A percentile compares a stretch with the other conserved stretches of the same genome.
phyloP scores from a whole-genome alignment of 805 yeast species.

The Brettanomyces nanus region DNA sequence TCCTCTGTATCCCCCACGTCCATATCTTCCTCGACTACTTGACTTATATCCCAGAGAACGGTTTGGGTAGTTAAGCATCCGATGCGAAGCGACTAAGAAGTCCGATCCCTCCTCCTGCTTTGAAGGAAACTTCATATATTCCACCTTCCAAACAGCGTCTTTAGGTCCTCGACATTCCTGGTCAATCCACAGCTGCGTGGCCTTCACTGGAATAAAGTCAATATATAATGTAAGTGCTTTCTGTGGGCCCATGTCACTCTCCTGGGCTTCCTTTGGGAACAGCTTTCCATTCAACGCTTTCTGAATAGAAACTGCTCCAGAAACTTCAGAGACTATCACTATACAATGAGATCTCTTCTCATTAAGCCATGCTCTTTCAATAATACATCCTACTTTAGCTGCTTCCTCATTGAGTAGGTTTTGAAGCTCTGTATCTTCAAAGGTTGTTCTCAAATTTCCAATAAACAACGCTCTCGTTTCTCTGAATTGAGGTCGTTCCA shows the following conservation, averaged over 20 bases:
- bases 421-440: constrained; percentile 32
- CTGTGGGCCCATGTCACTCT: constrained; percentile 6
- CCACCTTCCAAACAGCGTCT: constrained; percentile 38
- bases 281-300: constrained; percentile 26
- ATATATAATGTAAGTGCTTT: constrained; percentile 26
- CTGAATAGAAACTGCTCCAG: constrained; percentile 32
- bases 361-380: constrained; percentile 40
- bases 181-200: constrained; percentile 37
- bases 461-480: constrained; percentile 36
- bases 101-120: constrained; percentile 21
- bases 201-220: constrained; percentile 38
- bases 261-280: constrained; percentile 22
- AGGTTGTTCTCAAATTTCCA: constrained; percentile 34
- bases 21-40: constrained; percentile 7
- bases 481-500: constrained; percentile 26
- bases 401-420: constrained; percentile 27
- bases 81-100: constrained; percentile 24
- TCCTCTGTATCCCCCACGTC: constrained; percentile 9
- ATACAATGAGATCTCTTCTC: constrained; percentile 34
- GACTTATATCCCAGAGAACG: constrained; percentile 27
- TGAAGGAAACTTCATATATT: constrained; percentile 27
- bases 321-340: constrained; percentile 31
- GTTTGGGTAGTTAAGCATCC: constrained; percentile 27
- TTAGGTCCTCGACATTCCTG: constrained; percentile 37
- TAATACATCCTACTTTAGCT: constrained; percentile 14